Conservation (phyloP, 2,329 filamentous ascomycete species). For the Cytospora paraplurivora region DNA sequence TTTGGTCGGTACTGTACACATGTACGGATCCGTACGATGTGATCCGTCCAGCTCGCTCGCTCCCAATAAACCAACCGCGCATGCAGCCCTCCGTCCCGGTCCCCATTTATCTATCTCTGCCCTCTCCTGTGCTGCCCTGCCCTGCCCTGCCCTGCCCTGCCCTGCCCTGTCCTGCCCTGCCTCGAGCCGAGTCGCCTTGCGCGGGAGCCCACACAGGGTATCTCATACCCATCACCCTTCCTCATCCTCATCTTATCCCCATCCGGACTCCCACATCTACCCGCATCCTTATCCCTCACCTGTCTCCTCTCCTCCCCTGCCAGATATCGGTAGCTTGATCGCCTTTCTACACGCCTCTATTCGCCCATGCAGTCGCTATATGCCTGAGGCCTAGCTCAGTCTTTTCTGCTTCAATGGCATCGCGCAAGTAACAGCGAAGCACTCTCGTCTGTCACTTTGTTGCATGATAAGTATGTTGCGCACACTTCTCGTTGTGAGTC, state of each 20-base stretch:
- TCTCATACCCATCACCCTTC: not conserved
- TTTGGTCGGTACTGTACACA: not conserved
- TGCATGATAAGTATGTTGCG: slow-evolving; percentile 14
- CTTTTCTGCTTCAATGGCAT: slow-evolving; percentile 4
- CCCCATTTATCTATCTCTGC: slow-evolving; percentile 24
- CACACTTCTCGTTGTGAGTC: slow-evolving; percentile 7
- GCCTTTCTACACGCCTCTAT: not conserved
- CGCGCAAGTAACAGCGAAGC: slow-evolving; percentile 15
- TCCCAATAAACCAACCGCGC: slow-evolving; percentile 22
- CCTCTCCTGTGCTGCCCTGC: slow-evolving; percentile 8
- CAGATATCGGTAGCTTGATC: not conserved
- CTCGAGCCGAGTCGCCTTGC: slow-evolving; percentile 21
- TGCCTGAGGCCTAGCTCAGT: slow-evolving; percentile 12
- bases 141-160: not conserved
- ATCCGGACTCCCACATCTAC: not conserved
- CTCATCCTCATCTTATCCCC: slow-evolving; percentile 1
- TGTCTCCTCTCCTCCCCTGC: not conserved
- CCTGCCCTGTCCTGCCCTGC: slow-evolving; percentile 9
- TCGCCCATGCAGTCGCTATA: slow-evolving; percentile 17
- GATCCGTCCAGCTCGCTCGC: slow-evolving; percentile 2
- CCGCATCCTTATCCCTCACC: not conserved
- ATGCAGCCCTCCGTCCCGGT: slow-evolving; percentile 23
- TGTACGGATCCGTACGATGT: not conserved
- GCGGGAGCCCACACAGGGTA: slow-evolving; percentile 10
- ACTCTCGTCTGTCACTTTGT: slow-evolving; percentile 5